Evolutionary conservation across 192 early-diverging fungal species (phyloP).

Genomic region (Phlyctochytrium planicorne): DNA sequence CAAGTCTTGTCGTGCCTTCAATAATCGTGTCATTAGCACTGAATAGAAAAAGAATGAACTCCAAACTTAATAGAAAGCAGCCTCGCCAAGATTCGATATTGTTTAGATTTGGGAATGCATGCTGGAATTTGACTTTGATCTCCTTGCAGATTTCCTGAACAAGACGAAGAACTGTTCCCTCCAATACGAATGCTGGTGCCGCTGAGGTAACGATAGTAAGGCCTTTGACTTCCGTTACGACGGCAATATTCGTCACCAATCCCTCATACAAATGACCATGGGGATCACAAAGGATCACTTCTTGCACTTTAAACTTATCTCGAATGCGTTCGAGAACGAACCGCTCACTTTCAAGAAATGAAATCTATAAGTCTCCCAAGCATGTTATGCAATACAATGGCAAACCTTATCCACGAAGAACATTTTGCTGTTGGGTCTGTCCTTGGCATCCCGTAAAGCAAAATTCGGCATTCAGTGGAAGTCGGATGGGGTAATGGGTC

Average conservation of each 20-base stretch:
- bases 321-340: neutral
- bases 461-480: too few relatives aligned
- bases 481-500: too few relatives aligned
- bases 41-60: neutral
- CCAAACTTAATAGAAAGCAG: neutral
- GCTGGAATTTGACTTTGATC: neutral
- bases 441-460: too few relatives aligned
- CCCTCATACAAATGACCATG: constrained; percentile 2
- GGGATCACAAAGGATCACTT: neutral
- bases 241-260: neutral
- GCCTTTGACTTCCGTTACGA: too few relatives aligned
- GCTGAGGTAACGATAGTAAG: too few relatives aligned
- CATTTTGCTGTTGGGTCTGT: too few relatives aligned
- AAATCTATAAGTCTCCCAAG: too few relatives aligned
- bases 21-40: too few relatives aligned
- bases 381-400: too few relatives aligned
- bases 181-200: neutral
- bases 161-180: neutral
- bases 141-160: neutral
- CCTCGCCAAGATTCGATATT: neutral
- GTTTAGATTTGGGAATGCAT: neutral
- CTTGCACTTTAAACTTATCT: neutral
- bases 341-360: too few relatives aligned
- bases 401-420: too few relatives aligned
- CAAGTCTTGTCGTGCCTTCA: too few relatives aligned